These are phyloP conservation scores for Cadophora gregata DNA, from an alignment of 2,329 filamentous ascomycete genomes.

Conservation along the genomic window DNA sequence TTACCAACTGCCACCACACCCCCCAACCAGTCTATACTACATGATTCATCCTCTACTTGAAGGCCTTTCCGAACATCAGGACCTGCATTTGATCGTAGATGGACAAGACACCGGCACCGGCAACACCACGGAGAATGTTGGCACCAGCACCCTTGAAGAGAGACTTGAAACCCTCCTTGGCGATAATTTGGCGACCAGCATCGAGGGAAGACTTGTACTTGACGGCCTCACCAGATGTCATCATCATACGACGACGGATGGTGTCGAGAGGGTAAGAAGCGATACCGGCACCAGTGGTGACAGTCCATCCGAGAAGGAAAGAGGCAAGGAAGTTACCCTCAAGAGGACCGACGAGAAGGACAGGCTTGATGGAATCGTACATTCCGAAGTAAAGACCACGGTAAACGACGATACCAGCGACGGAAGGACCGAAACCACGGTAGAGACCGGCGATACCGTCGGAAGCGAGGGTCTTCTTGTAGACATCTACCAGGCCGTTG, in stretches of 20 bases:
- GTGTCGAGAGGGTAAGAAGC: constrained; percentile 99
- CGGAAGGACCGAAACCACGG: constrained; percentile 99
- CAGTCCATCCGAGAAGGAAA: constrained; percentile 97
- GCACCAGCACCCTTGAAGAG: constrained; percentile 99
- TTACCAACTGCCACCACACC: constrained; percentile 33
- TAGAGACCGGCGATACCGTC: constrained; percentile 99
- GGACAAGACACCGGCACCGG: constrained; percentile 99
- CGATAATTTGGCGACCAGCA: constrained; percentile 94
- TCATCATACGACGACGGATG: constrained; percentile 99
- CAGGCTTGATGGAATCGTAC: constrained; percentile 99
- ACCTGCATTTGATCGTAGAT: constrained; percentile 99
- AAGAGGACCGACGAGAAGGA: constrained; percentile 88
- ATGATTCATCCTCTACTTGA: constrained; percentile 64
- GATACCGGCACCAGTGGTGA: constrained; percentile 99
- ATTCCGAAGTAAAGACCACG: constrained; percentile 99
- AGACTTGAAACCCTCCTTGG: constrained; percentile 96
- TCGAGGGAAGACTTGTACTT: constrained; percentile 99
- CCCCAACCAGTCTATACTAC: constrained; percentile 38
- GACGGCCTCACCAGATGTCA: constrained; percentile 96
- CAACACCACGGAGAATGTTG: constrained; percentile 99
- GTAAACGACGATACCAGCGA: constrained; percentile 99
- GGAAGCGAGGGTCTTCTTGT: constrained; percentile 99
- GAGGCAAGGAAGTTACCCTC: constrained; percentile 99
- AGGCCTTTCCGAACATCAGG: constrained; percentile 99
- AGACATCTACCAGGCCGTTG: constrained; percentile 99